Evolutionary conservation across 176 grass and related monocot species (phyloP), one percentile per base, ranked within the genome.

Genomic region (Panicum miliaceum): DNA sequence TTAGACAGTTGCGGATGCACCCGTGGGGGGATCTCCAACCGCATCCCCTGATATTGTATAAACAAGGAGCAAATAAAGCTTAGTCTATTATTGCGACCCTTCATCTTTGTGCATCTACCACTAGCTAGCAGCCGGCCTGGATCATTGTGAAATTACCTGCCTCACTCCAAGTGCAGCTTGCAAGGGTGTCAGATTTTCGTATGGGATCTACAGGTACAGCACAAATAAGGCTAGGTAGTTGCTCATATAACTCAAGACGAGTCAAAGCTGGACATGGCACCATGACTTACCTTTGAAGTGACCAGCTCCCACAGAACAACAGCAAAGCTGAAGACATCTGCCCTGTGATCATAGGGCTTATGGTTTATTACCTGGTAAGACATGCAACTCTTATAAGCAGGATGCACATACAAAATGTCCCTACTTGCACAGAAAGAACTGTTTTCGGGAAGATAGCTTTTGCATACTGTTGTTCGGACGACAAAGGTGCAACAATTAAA

Each of bases 281-380:
- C 42, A 78, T 72, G 50, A 4, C 79, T 87, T 90, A 99, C 96
- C 93, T 91, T 99, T 69, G 91, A 90, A 78, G 93, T 99, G 59
- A 70, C 74, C 73, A 99, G 67, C 77, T 99, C 96, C 96, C 93
- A 99, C 68, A 96, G 76, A 68, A 99, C 93, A 59, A 99, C 78
- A 82, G 91, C 93, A 86, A 96, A 99, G 85, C 96, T 99, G 78
- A 99, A 99, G 56, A 99, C 81, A 79, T 99, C 96, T 73, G 93
- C 93, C 77, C 89, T 99, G 9, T 94, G 73, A 85, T 96, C 88
- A 79, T 99, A 99, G 32, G 83, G 85, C 68, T 78, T 91, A 82
- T 99, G 96, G 70, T 99, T 94, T 95, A 99, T 99, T 70, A 99
- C 93, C 96, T 99, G 68, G 56, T 26, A 63, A 62, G 43, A 74